Evolutionary conservation across 2,329 filamentous ascomycete species (phyloP).

Genomic region (Talaromyces sp.): DNA sequence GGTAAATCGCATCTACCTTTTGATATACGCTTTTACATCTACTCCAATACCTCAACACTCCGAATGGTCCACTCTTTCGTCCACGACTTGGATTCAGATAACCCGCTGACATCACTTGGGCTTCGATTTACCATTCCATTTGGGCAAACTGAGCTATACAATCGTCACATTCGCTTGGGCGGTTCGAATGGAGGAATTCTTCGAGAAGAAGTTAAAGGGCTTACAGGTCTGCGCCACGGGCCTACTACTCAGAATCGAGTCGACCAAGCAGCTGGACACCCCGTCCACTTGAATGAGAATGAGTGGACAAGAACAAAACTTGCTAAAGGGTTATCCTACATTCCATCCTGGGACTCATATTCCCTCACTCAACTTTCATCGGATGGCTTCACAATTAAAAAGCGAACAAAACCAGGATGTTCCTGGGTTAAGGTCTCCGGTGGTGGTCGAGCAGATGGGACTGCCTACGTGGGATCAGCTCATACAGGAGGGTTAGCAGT

Average conservation of each 20-base stretch:
- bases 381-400: slow-evolving; percentile 64
- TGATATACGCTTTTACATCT: slow-evolving; percentile 19
- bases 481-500: slow-evolving; percentile 61
- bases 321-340: slow-evolving; percentile 56
- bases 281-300: slow-evolving; percentile 48
- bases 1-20: slow-evolving; percentile 15
- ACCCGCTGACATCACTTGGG: slow-evolving; percentile 36
- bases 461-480: slow-evolving; percentile 63
- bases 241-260: slow-evolving; percentile 54
- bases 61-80: slow-evolving; percentile 17
- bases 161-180: slow-evolving; percentile 62
- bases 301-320: slow-evolving; percentile 47
- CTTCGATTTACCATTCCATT: slow-evolving; percentile 61
- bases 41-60: slow-evolving; percentile 13
- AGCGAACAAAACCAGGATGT: slow-evolving; percentile 60
- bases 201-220: slow-evolving; percentile 61
- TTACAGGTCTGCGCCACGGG: slow-evolving; percentile 62
- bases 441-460: slow-evolving; percentile 58
- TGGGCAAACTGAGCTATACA: slow-evolving; percentile 55
- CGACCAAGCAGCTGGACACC: slow-evolving; percentile 55
- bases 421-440: slow-evolving; percentile 63
- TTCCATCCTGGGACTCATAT: slow-evolving; percentile 63
- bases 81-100: slow-evolving; percentile 12
- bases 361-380: slow-evolving; percentile 60
- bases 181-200: slow-evolving; percentile 60